Base-by-base conservation (phyloP, 2,329 filamentous ascomycete genomes). In the Fusarium annulatum region DNA sequence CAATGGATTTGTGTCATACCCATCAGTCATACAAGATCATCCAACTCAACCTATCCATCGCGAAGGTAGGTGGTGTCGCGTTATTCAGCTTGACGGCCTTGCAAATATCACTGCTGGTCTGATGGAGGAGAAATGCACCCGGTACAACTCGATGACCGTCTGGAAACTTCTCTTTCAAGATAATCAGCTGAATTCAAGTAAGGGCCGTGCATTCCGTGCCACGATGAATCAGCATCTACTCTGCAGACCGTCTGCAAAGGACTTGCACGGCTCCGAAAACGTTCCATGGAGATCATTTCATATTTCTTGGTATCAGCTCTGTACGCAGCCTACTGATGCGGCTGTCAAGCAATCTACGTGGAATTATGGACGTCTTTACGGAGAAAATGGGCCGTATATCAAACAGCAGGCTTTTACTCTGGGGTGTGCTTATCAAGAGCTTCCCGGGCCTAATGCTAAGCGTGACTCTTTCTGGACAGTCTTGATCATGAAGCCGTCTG, bases 241-340 rank as follows among this genome's bases (percentile, higher is more conserved):
- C 21, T 64, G 45, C 6, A 60, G 33, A 5, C 34, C 61, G 2
- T 49, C 56, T 14, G 30, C 36, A 34, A 61, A 39, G 7, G 30
- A 19, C 10, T 10, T 42, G 0, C 38, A 41, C 18, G 36, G 28
- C 21, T 41, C 36, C 5, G 33, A 38, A 30, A 51, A 19, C 18
- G 38, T 30, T 5, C n/a, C 26, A 3, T 52, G 38, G 30, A 62
- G 45, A 12, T 41, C 39, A 16, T 62, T 64, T 16, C 56, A 64
- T 9, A 36, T 64, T 11, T 64, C 38, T 4, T 64, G 61, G 61
- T 52, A 64, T 14, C 56, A 62, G 14, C 21, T 64, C 2, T 64
- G 61, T 7, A 41, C 38, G 4, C 21, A 39, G 23, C 56, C 62
- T 11, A 38, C 30, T 2, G 60, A 48, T 21, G 57, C 26, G 5